Conservation (phyloP, 805 yeast genomes). For the Metschnikowia sp. region DNA sequence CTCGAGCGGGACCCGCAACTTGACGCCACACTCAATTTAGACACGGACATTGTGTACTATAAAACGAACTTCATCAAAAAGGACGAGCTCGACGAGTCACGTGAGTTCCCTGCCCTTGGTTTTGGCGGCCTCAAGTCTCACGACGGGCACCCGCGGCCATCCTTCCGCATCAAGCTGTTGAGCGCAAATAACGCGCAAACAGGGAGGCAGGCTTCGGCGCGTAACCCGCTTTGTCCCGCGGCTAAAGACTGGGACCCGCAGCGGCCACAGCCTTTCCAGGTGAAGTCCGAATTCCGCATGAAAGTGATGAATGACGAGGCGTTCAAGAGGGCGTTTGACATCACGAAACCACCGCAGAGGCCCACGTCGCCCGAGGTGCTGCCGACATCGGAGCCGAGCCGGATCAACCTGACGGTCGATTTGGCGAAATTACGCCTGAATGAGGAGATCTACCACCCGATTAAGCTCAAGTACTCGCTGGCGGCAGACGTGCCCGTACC, state of each 20-base stretch:
- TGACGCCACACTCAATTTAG: constrained; percentile 34
- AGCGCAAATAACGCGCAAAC: constrained; percentile 8
- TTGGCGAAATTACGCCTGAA: constrained; percentile 32
- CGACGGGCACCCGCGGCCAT: constrained; percentile 30
- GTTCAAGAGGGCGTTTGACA: constrained; percentile 30
- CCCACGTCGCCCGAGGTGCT: constrained; percentile 42
- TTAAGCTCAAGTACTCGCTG: constrained; percentile 36
- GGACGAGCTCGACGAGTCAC: constrained; percentile 24
- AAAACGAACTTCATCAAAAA: constrained; percentile 41
- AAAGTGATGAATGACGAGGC: constrained; percentile 38
- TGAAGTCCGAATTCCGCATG: constrained; percentile 32
- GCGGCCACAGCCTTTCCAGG: constrained; percentile 22
- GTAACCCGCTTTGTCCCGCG: constrained; percentile 34
- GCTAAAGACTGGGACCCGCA: constrained; percentile 41
- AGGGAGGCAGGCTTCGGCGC: constrained; percentile 1
- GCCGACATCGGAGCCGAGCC: constrained; percentile 40
- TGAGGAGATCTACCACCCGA: constrained; percentile 37
- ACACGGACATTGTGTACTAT: constrained; percentile 42
- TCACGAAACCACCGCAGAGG: constrained; percentile 29
- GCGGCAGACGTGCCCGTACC: constrained; percentile 39
- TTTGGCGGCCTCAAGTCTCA: constrained; percentile 12
- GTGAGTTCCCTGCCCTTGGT: constrained; percentile 16
- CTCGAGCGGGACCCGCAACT: constrained; percentile 21
- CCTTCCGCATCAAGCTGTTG: constrained; percentile 29
- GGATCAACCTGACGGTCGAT: constrained; percentile 40